Base-by-base conservation (phyloP, 1,284 basidiomycete species). In the Veloporphyrellus conicus region DNA sequence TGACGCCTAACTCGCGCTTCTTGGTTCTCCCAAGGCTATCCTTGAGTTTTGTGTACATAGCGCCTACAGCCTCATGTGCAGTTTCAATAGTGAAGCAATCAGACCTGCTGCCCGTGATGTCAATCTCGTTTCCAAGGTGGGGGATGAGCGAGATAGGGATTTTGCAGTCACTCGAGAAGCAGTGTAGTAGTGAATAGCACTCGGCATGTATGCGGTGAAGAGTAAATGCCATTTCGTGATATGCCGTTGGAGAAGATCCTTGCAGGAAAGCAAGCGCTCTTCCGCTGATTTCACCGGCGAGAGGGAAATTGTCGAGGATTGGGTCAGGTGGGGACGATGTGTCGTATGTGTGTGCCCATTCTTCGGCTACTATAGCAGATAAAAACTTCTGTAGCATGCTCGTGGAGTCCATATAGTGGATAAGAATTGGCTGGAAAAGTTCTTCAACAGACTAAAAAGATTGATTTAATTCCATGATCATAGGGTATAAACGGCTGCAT, bases 341-440 rank as follows among this genome's bases (percentile, higher is more conserved):
- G 29, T 75, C 74, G 50, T 79, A 74, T 47, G 78, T 73, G n/a
- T 69, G 70, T 12, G 93, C 90, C 96, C 95, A 99, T 71, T 98
- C 92, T 66, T 97, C 92, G 2, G 93, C 71, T 55, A 98, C 79
- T 29, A 91, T 81, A 5, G 90, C 84, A 3, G 87, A 74, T 25
- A 99, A 70, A 64, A 94, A 87, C 57, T 90, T 87, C 62, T 97
- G 93, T 19, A 98, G 78, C 74, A 96, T 95, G 58, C 90, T 94
- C 1, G 83, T 78, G 1, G 95, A 96, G 34, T 82, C 78, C 55
- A 97, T 71, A 54, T 93, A 95, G 54, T 88, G 82, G 4, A 77
- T 59, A 8, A 98, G 75, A 44, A 90, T 81, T 0, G 81, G 80
- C 28, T 79, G 73, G 66, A 90, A 90, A 50, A 78, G 70, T 19